These are phyloP conservation scores for Hygrophoropsis aurantiaca DNA, from an alignment of 768 basidiomycete genomes.

Conservation along the genomic window DNA sequence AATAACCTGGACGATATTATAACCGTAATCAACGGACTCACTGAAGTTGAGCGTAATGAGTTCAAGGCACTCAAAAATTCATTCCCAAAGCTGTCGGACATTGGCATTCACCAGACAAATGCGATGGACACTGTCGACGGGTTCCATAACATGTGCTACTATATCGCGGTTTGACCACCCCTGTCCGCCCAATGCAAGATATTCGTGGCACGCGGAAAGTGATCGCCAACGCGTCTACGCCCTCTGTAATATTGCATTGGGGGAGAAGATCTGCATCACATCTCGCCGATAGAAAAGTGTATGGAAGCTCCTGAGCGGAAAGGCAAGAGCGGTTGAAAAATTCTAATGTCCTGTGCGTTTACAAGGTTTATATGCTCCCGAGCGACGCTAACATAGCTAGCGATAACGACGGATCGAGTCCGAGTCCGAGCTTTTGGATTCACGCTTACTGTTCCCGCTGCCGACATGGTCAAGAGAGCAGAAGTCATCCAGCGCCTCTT, in stretches of 20 bases:
- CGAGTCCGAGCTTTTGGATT: background rate
- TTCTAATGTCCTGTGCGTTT: constrained; percentile 15
- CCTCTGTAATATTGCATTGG: constrained; percentile 14
- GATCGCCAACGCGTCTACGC: constrained; percentile 14
- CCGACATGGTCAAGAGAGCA: constrained; percentile 30
- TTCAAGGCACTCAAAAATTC: background rate
- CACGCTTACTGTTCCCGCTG: background rate
- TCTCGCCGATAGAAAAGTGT: constrained; percentile 13
- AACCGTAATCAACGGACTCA: too few relatives aligned
- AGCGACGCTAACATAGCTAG: constrained; percentile 7
- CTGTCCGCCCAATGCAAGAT: constrained; percentile 22
- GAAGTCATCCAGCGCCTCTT: constrained; percentile 45
- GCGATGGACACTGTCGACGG: constrained; percentile 5
- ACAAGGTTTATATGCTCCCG: constrained; percentile 12
- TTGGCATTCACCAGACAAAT: constrained; percentile 8
- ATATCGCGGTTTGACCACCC: constrained; percentile 20
- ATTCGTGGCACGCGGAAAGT: constrained; percentile 16
- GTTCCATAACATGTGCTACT: constrained; percentile 2
- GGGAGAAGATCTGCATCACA: constrained; percentile 22
- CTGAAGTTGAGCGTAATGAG: too few relatives aligned
- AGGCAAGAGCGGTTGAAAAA: constrained; percentile 8
- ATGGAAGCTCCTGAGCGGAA: constrained; percentile 14
- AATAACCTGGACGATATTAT: background rate
- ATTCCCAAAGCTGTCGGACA: background rate
- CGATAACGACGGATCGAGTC: constrained; percentile 16